These are phyloP conservation scores for Magnaporthiopsis incrustans DNA, from an alignment of 2,329 filamentous ascomycete genomes.

Conservation along the genomic window DNA sequence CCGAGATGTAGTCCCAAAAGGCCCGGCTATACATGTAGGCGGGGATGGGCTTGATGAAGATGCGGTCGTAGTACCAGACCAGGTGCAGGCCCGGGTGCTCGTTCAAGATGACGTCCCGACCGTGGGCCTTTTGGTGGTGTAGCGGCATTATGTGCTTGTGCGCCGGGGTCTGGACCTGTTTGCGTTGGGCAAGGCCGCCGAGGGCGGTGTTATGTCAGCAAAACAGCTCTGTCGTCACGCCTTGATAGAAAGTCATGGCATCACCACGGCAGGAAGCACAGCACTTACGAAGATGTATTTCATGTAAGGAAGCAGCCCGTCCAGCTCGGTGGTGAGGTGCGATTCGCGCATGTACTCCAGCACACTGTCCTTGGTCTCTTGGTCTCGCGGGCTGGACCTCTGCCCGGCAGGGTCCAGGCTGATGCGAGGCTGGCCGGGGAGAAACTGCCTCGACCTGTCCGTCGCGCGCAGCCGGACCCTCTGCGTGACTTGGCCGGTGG, in stretches of 20 bases:
- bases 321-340: conserved; percentile 16
- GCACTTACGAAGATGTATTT: conserved; percentile 19
- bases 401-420: conserved; percentile 10
- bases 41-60: conserved; percentile 35
- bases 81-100: conserved; percentile 33
- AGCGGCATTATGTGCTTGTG: conserved; percentile 23
- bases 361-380: conserved; percentile 10
- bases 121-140: conserved; percentile 29
- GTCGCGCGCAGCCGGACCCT: neutral
- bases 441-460: conserved; percentile 9
- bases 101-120: conserved; percentile 28
- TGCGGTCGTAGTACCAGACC: conserved; percentile 29
- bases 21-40: conserved; percentile 24
- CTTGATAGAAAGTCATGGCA: neutral
- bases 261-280: neutral
- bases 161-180: conserved; percentile 14
- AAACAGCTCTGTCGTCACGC: neutral
- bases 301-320: conserved; percentile 18
- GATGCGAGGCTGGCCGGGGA: conserved; percentile 20
- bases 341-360: conserved; percentile 13
- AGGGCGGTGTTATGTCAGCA: neutral
- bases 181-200: neutral
- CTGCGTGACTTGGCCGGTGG: neutral
- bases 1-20: conserved; percentile 24
- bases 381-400: neutral